Conservation (phyloP, 352 stramenopile genomes). For the Pythium aristosporum region DNA sequence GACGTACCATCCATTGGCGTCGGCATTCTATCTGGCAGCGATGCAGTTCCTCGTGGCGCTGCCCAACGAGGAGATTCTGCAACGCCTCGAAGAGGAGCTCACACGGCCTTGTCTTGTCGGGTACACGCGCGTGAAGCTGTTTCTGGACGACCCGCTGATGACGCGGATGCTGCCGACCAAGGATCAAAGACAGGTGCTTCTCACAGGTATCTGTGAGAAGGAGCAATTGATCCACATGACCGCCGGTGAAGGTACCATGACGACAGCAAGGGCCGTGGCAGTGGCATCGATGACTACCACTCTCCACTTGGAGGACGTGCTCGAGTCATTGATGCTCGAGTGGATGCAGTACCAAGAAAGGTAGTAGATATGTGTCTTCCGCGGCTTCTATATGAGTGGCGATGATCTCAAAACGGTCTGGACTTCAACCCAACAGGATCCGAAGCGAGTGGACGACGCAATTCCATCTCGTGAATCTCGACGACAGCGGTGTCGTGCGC, state of each 20-base stretch:
- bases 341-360: conserved; percentile 67
- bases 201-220: conserved; percentile 30
- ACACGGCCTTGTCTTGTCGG: conserved; percentile 45
- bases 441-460: conserved; percentile 56
- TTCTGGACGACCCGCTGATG: conserved; percentile 49
- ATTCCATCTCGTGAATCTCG: conserved; percentile 61
- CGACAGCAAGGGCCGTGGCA: conserved; percentile 11
- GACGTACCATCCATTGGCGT: conserved; percentile 37
- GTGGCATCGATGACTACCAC: conserved; percentile 18
- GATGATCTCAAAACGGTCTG: too few species aligned
- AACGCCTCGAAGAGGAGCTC: conserved; percentile 48
- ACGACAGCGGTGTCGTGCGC: conserved; percentile 59
- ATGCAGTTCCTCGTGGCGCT: conserved; percentile 44
- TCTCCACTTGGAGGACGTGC: conserved; percentile 62
- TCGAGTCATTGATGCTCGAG: conserved; percentile 67
- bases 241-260: conserved; percentile 18
- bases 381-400: too few species aligned
- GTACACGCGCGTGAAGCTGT: conserved; percentile 35
- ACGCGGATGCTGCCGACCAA: conserved; percentile 44
- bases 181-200: conserved; percentile 45
- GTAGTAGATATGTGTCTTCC: conserved; percentile 20
- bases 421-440: conserved; percentile 29
- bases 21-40: conserved; percentile 57
- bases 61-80: conserved; percentile 36
- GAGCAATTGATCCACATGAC: conserved; percentile 28